Evolutionary conservation across 140 eudicot genomes (phyloP).

Genomic region (Flaveria floridana): DNA sequence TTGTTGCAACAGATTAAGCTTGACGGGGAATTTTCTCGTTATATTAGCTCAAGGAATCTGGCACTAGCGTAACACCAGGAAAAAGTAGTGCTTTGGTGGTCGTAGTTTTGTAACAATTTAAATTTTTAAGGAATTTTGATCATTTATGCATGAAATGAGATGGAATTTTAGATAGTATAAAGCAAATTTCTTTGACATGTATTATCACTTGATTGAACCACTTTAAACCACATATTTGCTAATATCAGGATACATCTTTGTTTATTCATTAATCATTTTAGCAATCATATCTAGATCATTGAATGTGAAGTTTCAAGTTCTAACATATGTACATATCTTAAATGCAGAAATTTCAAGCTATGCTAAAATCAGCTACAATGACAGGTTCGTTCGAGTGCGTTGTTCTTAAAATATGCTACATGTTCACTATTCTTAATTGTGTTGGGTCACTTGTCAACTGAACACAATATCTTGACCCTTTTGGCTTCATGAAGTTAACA

Average conservation of each 20-base stretch:
- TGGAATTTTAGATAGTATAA: neutral
- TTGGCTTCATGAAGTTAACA: neutral
- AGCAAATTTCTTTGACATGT: neutral
- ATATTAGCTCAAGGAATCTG: neutral
- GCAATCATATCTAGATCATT: conserved; percentile 19
- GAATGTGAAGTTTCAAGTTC: conserved; percentile 16
- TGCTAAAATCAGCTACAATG: conserved; percentile 54
- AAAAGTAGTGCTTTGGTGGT: neutral
- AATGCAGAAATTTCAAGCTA: conserved; percentile 73
- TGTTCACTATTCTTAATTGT: conserved; percentile 17
- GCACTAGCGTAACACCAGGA: neutral
- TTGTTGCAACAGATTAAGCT: neutral
- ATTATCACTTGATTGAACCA: no score
- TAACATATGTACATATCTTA: conserved; percentile 27
- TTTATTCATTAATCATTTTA: neutral
- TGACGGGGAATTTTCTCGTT: neutral
- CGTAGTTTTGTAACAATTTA: neutral
- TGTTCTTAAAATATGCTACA: neutral
- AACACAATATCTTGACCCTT: conserved; percentile 4
- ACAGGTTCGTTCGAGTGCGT: conserved; percentile 45
- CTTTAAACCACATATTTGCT: conserved; percentile 12
- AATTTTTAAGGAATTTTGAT: neutral
- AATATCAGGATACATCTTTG: neutral
- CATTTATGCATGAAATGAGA: conserved; percentile 2
- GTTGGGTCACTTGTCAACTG: conserved; percentile 19